phyloP scores from a whole-genome alignment of 768 basidiomycete genomes.

The Sistotremastrum suecicum region DNA sequence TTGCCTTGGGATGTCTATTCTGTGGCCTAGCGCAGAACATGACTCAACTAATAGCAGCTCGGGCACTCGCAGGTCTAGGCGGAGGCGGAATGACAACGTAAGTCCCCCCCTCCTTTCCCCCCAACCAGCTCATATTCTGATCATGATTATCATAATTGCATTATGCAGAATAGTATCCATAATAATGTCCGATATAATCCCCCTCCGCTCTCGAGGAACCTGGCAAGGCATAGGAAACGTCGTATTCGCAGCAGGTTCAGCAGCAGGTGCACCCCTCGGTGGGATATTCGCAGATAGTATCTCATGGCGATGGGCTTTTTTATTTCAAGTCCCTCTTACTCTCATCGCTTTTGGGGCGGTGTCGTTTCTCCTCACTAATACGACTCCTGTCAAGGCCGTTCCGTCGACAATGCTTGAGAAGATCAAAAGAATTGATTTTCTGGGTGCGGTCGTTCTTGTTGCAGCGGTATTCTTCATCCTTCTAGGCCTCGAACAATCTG shows the following conservation, averaged over 20 bases:
- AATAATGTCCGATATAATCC: conserved; percentile 51
- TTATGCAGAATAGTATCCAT: conserved; percentile 40
- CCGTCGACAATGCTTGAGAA: conserved; percentile 29
- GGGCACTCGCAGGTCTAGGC: conserved; percentile 45
- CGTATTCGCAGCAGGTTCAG: conserved; percentile 42
- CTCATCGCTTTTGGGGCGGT: conserved; percentile 39
- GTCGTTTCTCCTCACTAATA: conserved; percentile 29
- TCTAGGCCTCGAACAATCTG: conserved; percentile 40
- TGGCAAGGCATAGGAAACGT: conserved; percentile 58
- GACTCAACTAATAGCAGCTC: conserved; percentile 35
- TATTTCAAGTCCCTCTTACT: conserved; percentile 44
- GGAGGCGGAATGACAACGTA: conserved; percentile 53
- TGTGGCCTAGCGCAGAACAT: conserved; percentile 42
- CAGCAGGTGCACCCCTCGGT: conserved; percentile 47
- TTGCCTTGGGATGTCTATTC: conserved; percentile 37
- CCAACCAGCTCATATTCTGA: not conserved
- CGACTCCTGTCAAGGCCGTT: conserved; percentile 7
- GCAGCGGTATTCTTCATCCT: conserved; percentile 42
- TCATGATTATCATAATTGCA: not conserved
- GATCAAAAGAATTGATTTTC: conserved; percentile 48
- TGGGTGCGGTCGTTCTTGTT: conserved; percentile 41
- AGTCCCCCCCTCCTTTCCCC: conserved; percentile 10
- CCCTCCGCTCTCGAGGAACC: conserved; percentile 48
- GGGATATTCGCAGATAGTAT: conserved; percentile 48
- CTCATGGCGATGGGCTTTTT: conserved; percentile 59